Evolutionary conservation across 2,329 filamentous ascomycete species (phyloP), one percentile per base, ranked within the genome.

Genomic region (Cephalotrichum gorgonifer): DNA sequence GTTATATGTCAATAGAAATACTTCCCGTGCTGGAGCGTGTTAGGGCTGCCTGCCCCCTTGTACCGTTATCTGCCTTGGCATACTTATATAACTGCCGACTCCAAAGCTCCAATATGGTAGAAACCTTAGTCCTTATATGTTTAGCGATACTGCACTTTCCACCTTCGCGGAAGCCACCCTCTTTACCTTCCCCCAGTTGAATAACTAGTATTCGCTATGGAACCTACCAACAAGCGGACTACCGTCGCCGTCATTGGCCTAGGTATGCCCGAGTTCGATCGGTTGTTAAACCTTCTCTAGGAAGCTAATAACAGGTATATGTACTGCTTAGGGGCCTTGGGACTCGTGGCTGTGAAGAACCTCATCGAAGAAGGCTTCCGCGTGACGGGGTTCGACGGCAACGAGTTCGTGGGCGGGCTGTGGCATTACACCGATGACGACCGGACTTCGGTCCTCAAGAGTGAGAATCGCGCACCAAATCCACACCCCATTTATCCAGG

Each of bases 361-460:
- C 53, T 73, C 22, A 54, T 63, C 2, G 69, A 73, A 49, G 68
- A 70, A 55, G 68, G 69, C 5, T 73, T 71, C 47, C 55, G 70
- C 11, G 69, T 64, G 6, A 61, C 63, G 1, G 70, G 64, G 2
- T 73, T 72, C 43, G 71, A 74, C 43, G 58, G 63, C 25, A 67
- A 66, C 48, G 51, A 55, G 42, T 64, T 63, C 48, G 55, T 71
- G 17, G 70, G 70, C 8, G 70, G 70, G 0, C 55, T 73, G 1
- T 73, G 70, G 69, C 61, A 67, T 41, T 71, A 64, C 48, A 68
- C 61, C 8, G 58, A 63, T 2, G 56, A 66, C n/a, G 56, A 65
- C 47, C 57, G 61, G 51, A 68, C 64, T 5, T 64, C 64, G 9
- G 64, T 66, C 26, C 63, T 70, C 4, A 54, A 57, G 9, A 64